Evolutionary conservation across 164 flowering plant species (phyloP).

Genomic region (Akebia trifoliata): DNA sequence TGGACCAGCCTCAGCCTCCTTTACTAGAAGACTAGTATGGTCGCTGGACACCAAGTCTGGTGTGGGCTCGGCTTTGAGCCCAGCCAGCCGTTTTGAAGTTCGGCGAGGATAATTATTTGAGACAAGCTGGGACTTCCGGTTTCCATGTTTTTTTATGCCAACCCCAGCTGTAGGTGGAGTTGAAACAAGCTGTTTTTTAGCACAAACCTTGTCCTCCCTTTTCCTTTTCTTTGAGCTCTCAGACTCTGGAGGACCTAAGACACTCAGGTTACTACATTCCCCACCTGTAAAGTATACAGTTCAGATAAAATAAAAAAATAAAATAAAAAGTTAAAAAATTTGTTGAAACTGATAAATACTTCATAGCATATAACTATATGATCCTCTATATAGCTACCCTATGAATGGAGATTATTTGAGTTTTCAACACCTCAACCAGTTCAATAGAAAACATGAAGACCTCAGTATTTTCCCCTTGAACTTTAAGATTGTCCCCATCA

Average conservation of each 20-base stretch:
- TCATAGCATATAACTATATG: no score
- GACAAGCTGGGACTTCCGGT: slow-evolving; percentile 1
- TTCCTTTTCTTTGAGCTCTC: slow-evolving; percentile 13
- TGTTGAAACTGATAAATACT: no score
- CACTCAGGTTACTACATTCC: slow-evolving; percentile 5
- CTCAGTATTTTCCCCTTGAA: no score
- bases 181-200: no score
- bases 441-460: no score
- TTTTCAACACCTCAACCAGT: no score
- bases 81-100: slow-evolving; percentile 56
- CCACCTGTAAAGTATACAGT: slow-evolving; percentile 12
- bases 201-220: slow-evolving; percentile 1
- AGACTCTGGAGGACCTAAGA: slow-evolving; percentile 10
- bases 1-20: neutral
- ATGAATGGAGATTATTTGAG: no score
- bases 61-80: slow-evolving; percentile 26
- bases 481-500: no score
- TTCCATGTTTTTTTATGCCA: slow-evolving; percentile 8
- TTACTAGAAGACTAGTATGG: slow-evolving; percentile 18
- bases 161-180: slow-evolving; percentile 11
- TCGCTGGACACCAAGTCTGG: slow-evolving; percentile 24
- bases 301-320: no score
- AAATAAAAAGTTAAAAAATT: no score
- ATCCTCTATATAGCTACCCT: no score
- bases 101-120: slow-evolving; percentile 33